phyloP scores from a whole-genome alignment of 1,139 yeast species.

The Yamadazyma diospyri region DNA sequence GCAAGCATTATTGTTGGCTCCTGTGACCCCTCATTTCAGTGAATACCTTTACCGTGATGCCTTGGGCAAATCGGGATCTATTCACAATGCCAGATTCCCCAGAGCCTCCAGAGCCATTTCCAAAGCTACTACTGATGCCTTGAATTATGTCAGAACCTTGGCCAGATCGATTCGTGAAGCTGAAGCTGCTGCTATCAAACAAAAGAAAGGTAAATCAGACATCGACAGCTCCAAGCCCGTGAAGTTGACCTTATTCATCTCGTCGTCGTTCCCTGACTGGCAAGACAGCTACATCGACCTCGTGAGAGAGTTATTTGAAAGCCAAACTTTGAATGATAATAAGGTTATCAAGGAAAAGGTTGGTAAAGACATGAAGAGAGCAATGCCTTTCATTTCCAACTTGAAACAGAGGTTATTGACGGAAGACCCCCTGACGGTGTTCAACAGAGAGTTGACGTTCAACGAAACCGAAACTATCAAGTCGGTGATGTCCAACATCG shows the following conservation, averaged over 20 bases:
- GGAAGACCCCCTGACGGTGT: slow-evolving; percentile 72
- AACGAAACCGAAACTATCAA: slow-evolving; percentile 70
- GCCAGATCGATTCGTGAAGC: slow-evolving; percentile 88
- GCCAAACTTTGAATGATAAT: slow-evolving; percentile 57
- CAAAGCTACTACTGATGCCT: slow-evolving; percentile 57
- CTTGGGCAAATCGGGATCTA: slow-evolving; percentile 55
- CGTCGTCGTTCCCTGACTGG: slow-evolving; percentile 93
- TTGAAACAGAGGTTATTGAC: slow-evolving; percentile 73
- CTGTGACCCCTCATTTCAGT: slow-evolving; percentile 94
- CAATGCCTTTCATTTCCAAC: slow-evolving; percentile 92
- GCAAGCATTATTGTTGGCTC: slow-evolving; percentile 82
- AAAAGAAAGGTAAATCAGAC: slow-evolving; percentile 78
- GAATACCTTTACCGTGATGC: slow-evolving; percentile 87
- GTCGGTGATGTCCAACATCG: slow-evolving; percentile 51
- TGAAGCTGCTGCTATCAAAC: slow-evolving; percentile 83
- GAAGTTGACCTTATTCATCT: slow-evolving; percentile 65
- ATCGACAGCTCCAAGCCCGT: slow-evolving; percentile 73
- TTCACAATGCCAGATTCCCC: slow-evolving; percentile 81
- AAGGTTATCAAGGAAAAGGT: slow-evolving; percentile 58
- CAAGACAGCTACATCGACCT: slow-evolving; percentile 84
- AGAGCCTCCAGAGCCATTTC: slow-evolving; percentile 64
- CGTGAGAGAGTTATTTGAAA: slow-evolving; percentile 74
- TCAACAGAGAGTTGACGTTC: slow-evolving; percentile 82
- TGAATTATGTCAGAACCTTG: slow-evolving; percentile 72
- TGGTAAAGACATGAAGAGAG: slow-evolving; percentile 85